phyloP scores from a whole-genome alignment of 164 flowering plant genomes.

The Buxus sempervirens region DNA sequence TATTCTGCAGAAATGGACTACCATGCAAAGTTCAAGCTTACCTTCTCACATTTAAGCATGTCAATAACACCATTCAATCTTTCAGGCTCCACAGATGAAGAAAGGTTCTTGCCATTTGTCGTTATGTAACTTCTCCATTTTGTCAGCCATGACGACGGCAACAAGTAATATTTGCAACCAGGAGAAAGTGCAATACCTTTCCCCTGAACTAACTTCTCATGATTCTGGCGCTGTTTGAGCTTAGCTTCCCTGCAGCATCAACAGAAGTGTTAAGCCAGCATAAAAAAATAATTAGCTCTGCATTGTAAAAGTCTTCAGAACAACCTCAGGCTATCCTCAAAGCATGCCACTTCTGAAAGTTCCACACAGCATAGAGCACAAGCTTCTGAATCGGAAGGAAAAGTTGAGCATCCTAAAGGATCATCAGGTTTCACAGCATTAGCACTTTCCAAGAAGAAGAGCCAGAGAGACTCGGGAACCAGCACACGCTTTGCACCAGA shows the following conservation, averaged over 20 bases:
- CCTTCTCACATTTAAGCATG: slow-evolving; percentile 67
- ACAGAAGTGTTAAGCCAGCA: slow-evolving; percentile 23
- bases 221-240: slow-evolving; percentile 78
- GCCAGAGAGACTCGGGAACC: slow-evolving; percentile 88
- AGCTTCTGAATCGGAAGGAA: slow-evolving; percentile 53
- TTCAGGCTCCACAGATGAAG: slow-evolving; percentile 66
- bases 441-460: slow-evolving; percentile 65
- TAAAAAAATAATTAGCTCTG: slow-evolving; percentile 2
- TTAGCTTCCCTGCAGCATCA: slow-evolving; percentile 62
- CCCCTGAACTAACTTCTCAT: slow-evolving; percentile 73
- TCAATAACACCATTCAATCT: slow-evolving; percentile 47
- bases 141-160: slow-evolving; percentile 84
- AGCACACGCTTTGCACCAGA: slow-evolving; percentile 78
- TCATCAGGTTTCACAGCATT: slow-evolving; percentile 63
- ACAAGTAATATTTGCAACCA: slow-evolving; percentile 60
- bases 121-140: slow-evolving; percentile 74
- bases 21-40: slow-evolving; percentile 21
- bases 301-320: slow-evolving; percentile 5
- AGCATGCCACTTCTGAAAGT: slow-evolving; percentile 65
- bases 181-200: slow-evolving; percentile 57
- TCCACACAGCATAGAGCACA: slow-evolving; percentile 64
- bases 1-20: background rate
- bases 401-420: slow-evolving; percentile 50
- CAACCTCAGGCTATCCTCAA: slow-evolving; percentile 75
- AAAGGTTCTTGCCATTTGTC: slow-evolving; percentile 58